Evolutionary conservation across 2,329 filamentous ascomycete species (phyloP).

Genomic region (Basipetospora chlamydospora): DNA sequence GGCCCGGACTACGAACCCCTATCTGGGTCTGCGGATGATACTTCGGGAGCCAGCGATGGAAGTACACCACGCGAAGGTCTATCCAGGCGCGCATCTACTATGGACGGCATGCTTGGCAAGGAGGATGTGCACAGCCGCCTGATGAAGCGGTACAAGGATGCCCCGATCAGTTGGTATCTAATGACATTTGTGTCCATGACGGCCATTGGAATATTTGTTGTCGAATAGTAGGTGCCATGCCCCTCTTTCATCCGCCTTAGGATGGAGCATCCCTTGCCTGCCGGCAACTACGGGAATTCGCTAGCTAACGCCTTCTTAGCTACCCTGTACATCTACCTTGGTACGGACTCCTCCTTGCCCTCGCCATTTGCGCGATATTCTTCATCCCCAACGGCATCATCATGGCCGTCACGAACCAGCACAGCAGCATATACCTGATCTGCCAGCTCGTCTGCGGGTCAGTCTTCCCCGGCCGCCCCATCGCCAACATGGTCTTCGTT

Average conservation of each 20-base stretch:
- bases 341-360: slow-evolving; percentile 69
- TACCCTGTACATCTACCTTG: slow-evolving; percentile 73
- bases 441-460: slow-evolving; percentile 74
- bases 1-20: slow-evolving; percentile 40
- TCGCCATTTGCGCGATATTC: slow-evolving; percentile 63
- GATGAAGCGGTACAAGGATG: slow-evolving; percentile 72
- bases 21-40: slow-evolving; percentile 13
- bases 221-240: slow-evolving; percentile 53
- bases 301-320: no score
- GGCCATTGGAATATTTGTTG: slow-evolving; percentile 66
- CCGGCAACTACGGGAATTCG: no score
- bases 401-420: slow-evolving; percentile 85
- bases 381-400: slow-evolving; percentile 88
- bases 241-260: no score
- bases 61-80: slow-evolving; percentile 1
- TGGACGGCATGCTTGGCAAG: slow-evolving; percentile 45
- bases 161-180: slow-evolving; percentile 70
- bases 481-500: slow-evolving; percentile 88
- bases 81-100: slow-evolving; percentile 11
- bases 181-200: slow-evolving; percentile 62
- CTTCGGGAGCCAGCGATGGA: slow-evolving; percentile 7
- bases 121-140: slow-evolving; percentile 77
- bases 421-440: slow-evolving; percentile 74
- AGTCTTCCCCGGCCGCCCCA: slow-evolving; percentile 69
- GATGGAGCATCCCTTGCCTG: no score